Evolutionary conservation across 2,329 filamentous ascomycete genomes (phyloP).

Genomic region (Lasiodiplodia sp.): DNA sequence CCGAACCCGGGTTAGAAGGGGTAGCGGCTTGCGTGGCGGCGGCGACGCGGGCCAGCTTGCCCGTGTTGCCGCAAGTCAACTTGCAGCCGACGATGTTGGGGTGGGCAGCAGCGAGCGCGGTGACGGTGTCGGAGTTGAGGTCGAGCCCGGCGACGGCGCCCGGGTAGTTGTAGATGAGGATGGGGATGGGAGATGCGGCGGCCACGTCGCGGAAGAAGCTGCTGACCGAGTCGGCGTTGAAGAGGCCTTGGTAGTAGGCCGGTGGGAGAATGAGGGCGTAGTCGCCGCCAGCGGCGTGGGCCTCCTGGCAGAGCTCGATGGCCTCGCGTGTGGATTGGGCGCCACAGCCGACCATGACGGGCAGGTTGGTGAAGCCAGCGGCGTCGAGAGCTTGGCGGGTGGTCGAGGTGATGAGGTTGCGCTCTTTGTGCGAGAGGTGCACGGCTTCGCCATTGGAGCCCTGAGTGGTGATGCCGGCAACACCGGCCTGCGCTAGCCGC

Average conservation of each 20-base stretch:
- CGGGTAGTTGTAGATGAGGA: slow-evolving; percentile 75
- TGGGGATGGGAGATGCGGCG: slow-evolving; percentile 66
- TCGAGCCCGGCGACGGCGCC: slow-evolving; percentile 70
- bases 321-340: slow-evolving; percentile 77
- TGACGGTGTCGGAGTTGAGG: slow-evolving; percentile 68
- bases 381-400: slow-evolving; percentile 74
- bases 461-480: slow-evolving; percentile 77
- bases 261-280: slow-evolving; percentile 79
- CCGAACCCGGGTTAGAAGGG: slow-evolving; percentile 49
- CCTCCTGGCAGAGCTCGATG: slow-evolving; percentile 72
- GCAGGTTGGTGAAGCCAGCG: slow-evolving; percentile 69
- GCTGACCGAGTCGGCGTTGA: slow-evolving; percentile 65
- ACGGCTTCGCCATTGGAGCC: slow-evolving; percentile 86
- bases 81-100: slow-evolving; percentile 74
- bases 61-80: slow-evolving; percentile 74
- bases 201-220: slow-evolving; percentile 73
- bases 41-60: slow-evolving; percentile 68
- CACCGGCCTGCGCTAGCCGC: slow-evolving; percentile 74
- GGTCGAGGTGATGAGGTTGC: slow-evolving; percentile 70
- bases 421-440: slow-evolving; percentile 75
- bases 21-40: slow-evolving; percentile 57
- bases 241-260: slow-evolving; percentile 75
- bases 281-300: slow-evolving; percentile 73
- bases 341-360: slow-evolving; percentile 78
- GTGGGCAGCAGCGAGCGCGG: slow-evolving; percentile 64